Percentiles rank a stretch among this genome's conserved stretches.
These are phyloP conservation scores for Nitzschia putrida DNA, from an alignment of 108 stramenopile genomes.

Conservation along the genomic window DNA sequence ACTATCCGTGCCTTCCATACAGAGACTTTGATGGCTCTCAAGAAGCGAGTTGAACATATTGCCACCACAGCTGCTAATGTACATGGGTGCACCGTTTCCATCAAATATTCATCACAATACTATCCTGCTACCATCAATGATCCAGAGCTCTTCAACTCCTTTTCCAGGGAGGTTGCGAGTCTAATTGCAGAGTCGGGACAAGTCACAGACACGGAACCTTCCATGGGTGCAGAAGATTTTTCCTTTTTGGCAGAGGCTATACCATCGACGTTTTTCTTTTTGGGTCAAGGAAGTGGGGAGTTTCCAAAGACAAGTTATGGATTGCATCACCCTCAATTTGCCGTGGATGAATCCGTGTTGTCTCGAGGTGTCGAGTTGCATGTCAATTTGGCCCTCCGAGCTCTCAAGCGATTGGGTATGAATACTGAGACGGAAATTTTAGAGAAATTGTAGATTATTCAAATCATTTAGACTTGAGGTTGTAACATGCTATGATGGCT, in stretches of 20 bases:
- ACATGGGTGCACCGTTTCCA: conserved; percentile 73
- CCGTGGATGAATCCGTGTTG: conserved; percentile 79
- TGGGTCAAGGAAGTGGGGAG: conserved; percentile 75
- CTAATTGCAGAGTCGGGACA: conserved; percentile 53
- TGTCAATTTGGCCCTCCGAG: conserved; percentile 78
- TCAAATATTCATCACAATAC: conserved; percentile 65
- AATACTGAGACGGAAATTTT: background rate
- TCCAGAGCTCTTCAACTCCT: conserved; percentile 59
- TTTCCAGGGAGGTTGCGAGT: conserved; percentile 66
- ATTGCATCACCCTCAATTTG: conserved; percentile 85
- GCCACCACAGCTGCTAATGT: conserved; percentile 52
- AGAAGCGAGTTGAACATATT: conserved; percentile 63
- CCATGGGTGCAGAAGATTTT: conserved; percentile 95
- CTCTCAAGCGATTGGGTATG: conserved; percentile 42
- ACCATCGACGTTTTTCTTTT: conserved; percentile 73
- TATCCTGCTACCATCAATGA: conserved; percentile 92
- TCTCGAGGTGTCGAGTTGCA: conserved; percentile 76
- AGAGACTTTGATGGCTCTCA: conserved; percentile 55
- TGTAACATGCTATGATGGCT: too few relatives aligned
- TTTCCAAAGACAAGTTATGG: conserved; percentile 66
- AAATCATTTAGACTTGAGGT: too few relatives aligned
- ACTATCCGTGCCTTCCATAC: conserved; percentile 85
- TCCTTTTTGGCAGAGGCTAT: conserved; percentile 75
- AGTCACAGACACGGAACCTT: conserved; percentile 61
- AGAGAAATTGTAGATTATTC: too few relatives aligned